Evolutionary conservation across 148 eudicot genomes (phyloP).

Genomic region (Pouteria glomerata): DNA sequence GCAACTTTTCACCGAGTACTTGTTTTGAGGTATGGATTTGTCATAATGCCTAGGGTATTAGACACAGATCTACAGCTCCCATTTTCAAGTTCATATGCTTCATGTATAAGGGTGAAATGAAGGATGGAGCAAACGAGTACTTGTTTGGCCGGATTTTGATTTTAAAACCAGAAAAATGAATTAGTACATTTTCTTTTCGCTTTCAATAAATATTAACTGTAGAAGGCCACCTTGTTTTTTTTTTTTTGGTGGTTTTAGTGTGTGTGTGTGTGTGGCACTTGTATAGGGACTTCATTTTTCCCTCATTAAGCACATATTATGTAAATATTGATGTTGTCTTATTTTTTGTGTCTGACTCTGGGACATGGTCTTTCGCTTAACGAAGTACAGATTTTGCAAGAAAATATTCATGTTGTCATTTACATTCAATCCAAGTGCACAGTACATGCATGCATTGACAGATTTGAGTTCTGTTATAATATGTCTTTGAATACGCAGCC

Average conservation of each 20-base stretch:
- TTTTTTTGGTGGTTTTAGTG: too few relatives aligned
- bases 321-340: too few relatives aligned
- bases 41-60: too few relatives aligned
- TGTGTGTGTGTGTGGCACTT: too few relatives aligned
- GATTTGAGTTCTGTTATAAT: background rate
- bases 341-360: background rate
- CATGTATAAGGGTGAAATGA: background rate
- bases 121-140: background rate
- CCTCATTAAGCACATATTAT: too few relatives aligned
- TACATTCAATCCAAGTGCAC: background rate
- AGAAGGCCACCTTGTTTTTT: too few relatives aligned
- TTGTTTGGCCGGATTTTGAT: background rate
- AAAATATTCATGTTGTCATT: background rate
- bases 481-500: background rate
- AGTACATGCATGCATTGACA: background rate
- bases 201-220: background rate
- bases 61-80: too few relatives aligned
- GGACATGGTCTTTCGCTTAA: background rate
- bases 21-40: constrained; percentile 51
- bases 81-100: too few relatives aligned
- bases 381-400: background rate
- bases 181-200: background rate
- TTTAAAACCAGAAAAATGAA: background rate
- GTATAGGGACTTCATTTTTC: too few relatives aligned
- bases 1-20: constrained; percentile 74